Base-by-base conservation (phyloP, 2,329 filamentous ascomycete genomes). In the Zopfia rhizophila region DNA sequence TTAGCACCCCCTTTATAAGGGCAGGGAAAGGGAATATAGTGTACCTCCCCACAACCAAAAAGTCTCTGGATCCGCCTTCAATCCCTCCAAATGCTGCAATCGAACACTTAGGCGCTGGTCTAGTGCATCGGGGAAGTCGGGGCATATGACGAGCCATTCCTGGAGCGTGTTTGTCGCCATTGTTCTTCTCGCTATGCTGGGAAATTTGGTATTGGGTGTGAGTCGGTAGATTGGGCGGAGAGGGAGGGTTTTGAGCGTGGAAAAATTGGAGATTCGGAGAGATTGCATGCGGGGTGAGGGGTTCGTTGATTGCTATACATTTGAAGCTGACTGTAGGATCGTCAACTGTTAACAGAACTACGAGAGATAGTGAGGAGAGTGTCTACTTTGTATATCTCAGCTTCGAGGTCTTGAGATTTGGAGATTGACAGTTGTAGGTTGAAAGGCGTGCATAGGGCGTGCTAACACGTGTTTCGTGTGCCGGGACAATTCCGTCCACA, bases 131-230 rank as follows among this genome's bases (percentile, higher is more conserved):
- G 55, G 51, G 24, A 72, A 61, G 55, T 81, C 78, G 1, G 77
- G 77, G 0, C 76, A 53, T 38, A 81, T 78, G 51, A 78, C 70
- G 41, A 81, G 72, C 78, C 78, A 81, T 69, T 81, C 78, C 22
- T 63, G 67, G 7, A 69, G 51, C 3, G 41, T 43, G 17, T 19
- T 21, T 7, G 47, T 58, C 28, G 63, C 55, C 65, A 68, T 68
- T 41, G 46, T 57, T 44, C 51, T 46, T 49, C 13, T 21, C 24
- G n/a, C 8, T 8, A 27, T 27, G 24, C n/a, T n/a, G 21, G 18
- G 7, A 19, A 27, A 21, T 13, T 5, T 23, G 17, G 21, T 25
- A 24, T 12, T 4, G 42, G 4, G 11, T 29, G 11, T n/a, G 17
- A 8, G 11, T 7, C 24, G 22, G 14, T 35, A 4, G 19, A 19